Percentiles rank a stretch among this genome's conserved stretches.
phyloP scores from a whole-genome alignment of 2,329 filamentous ascomycete genomes.

The Penicillium sp. region DNA sequence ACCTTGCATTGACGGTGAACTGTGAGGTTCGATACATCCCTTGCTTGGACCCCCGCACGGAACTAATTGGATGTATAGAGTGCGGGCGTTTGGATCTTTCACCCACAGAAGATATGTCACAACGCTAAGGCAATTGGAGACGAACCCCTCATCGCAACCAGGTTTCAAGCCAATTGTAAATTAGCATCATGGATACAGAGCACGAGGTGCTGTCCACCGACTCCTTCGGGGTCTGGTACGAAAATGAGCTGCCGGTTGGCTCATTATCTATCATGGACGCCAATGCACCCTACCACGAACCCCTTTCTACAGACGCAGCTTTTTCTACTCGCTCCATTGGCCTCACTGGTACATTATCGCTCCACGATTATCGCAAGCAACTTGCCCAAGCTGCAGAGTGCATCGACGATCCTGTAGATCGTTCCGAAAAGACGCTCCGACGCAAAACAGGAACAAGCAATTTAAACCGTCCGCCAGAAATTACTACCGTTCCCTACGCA shows the following conservation, averaged over 20 bases:
- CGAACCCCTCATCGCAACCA: slow-evolving; percentile 9
- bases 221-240: slow-evolving; percentile 11
- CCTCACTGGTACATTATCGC: slow-evolving; percentile 29
- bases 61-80: slow-evolving; percentile 20
- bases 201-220: slow-evolving; percentile 2
- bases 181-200: slow-evolving; percentile 10
- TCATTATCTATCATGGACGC: slow-evolving; percentile 17
- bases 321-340: slow-evolving; percentile 21
- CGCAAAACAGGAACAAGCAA: slow-evolving; percentile 36
- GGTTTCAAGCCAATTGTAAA: slow-evolving; percentile 1
- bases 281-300: slow-evolving; percentile 20
- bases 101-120: slow-evolving; percentile 23
- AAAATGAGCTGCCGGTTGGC: slow-evolving; percentile 19
- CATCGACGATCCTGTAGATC: slow-evolving; percentile 27
- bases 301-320: slow-evolving; percentile 20
- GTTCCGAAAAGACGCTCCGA: slow-evolving; percentile 31
- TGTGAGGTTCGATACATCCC: slow-evolving; percentile 2
- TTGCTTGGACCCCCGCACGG: slow-evolving; percentile 14
- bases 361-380: slow-evolving; percentile 39
- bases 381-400: slow-evolving; percentile 28
- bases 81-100: slow-evolving; percentile 14
- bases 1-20: slow-evolving; percentile 17
- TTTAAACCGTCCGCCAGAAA: slow-evolving; percentile 25
- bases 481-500: slow-evolving; percentile 20
- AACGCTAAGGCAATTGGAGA: slow-evolving; percentile 16